phyloP scores from a whole-genome alignment of 1,284 basidiomycete species.

The Cryptococcus depauperatus region DNA sequence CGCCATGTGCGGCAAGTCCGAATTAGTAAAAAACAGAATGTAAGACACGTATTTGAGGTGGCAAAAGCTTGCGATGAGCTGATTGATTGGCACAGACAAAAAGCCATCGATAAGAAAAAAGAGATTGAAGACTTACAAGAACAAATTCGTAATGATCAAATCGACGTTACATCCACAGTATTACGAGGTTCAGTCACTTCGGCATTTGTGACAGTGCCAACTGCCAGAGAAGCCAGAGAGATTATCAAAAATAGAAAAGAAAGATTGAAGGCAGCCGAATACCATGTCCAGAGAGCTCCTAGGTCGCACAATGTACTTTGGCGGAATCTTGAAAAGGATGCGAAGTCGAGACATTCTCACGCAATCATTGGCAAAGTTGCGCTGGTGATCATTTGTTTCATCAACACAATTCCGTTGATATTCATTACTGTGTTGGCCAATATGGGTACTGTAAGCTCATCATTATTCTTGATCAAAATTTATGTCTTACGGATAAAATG shows the following conservation, averaged over 20 bases:
- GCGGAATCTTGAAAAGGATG: slow-evolving; percentile 27
- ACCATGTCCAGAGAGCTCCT: slow-evolving; percentile 11
- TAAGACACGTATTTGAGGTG: not conserved
- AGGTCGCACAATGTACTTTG: slow-evolving; percentile 23
- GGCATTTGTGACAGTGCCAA: slow-evolving; percentile 27
- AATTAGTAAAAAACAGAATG: slow-evolving; percentile 4
- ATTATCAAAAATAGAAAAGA: slow-evolving; percentile 11
- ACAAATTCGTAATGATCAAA: slow-evolving; percentile 9
- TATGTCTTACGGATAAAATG: not conserved
- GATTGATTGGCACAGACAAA: slow-evolving; percentile 5
- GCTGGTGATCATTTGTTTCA: slow-evolving; percentile 20
- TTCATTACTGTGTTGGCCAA: slow-evolving; percentile 29
- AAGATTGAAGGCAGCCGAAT: slow-evolving; percentile 10
- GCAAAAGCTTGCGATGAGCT: not conserved
- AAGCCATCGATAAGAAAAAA: slow-evolving; percentile 8
- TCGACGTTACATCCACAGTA: slow-evolving; percentile 1
- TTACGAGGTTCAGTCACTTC: slow-evolving; percentile 11
- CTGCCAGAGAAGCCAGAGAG: slow-evolving; percentile 16
- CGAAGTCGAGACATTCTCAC: slow-evolving; percentile 12
- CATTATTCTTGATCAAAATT: not conserved
- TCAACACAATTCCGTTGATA: slow-evolving; percentile 31
- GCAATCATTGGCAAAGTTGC: slow-evolving; percentile 16
- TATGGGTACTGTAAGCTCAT: slow-evolving; percentile 18
- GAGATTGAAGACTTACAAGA: slow-evolving; percentile 11
- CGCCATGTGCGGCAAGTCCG: slow-evolving; percentile 7